Percentiles rank a stretch among this genome's conserved stretches.
These are phyloP conservation scores for Psidium friedrichsthalianum DNA, from an alignment of 345 rosid genomes.

Conservation along the genomic window DNA sequence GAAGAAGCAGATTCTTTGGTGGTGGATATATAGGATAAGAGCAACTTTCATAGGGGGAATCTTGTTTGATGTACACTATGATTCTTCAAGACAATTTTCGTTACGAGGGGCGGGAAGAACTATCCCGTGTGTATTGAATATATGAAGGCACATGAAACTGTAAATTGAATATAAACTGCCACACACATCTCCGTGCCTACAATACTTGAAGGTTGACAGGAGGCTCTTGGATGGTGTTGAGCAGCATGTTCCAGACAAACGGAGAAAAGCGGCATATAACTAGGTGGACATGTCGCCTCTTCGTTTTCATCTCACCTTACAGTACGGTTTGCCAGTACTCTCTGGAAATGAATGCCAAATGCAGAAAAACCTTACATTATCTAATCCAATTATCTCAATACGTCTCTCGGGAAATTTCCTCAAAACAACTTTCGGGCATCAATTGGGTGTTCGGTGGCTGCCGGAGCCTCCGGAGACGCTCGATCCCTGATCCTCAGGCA, in stretches of 20 bases:
- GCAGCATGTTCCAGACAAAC: background rate
- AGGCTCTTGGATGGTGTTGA: background rate
- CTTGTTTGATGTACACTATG: background rate
- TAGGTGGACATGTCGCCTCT: background rate
- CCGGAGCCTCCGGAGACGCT: constrained; percentile 48
- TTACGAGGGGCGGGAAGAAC: background rate
- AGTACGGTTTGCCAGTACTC: background rate
- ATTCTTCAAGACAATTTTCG: background rate
- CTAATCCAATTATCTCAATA: background rate
- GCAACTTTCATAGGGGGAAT: background rate
- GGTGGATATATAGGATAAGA: background rate
- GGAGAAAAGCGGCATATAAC: background rate
- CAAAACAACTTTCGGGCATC: background rate
- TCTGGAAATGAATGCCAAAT: background rate
- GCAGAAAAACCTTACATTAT: background rate
- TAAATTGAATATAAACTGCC: background rate
- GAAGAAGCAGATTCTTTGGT: background rate
- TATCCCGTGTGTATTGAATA: background rate
- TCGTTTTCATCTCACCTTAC: background rate
- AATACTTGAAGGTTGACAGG: background rate
- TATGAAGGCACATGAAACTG: background rate
- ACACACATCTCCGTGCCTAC: background rate
- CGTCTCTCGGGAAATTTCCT: background rate
- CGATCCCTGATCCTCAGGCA: constrained; percentile 69
- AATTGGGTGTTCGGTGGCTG: constrained; percentile 10